These are phyloP conservation scores for Exobasidium rhododendri DNA, from an alignment of 1,284 basidiomycete species.

Conservation along the genomic window DNA sequence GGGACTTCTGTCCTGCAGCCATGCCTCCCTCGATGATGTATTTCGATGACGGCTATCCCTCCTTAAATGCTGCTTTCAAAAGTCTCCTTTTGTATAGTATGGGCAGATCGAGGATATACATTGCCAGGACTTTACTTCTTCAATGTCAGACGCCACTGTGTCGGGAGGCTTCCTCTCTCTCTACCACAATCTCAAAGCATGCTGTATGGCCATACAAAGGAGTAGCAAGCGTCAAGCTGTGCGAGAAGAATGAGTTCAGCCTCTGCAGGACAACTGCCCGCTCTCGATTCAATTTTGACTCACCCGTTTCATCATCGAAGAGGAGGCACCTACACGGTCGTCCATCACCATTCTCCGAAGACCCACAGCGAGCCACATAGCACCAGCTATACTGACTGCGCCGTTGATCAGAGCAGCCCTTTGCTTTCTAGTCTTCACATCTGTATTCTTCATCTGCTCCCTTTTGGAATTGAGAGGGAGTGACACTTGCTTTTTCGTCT, in stretches of 20 bases:
- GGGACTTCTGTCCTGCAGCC: too few relatives aligned
- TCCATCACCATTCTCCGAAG: not conserved
- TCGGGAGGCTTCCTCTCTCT: too few relatives aligned
- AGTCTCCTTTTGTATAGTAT: too few relatives aligned
- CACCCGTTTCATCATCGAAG: not conserved
- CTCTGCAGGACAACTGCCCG: not conserved
- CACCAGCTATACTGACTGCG: not conserved
- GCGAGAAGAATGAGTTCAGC: not conserved
- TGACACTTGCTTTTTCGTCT: not conserved
- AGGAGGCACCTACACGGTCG: not conserved
- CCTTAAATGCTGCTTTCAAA: too few relatives aligned
- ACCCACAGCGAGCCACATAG: not conserved
- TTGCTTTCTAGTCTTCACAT: not conserved
- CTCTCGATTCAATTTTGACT: too few relatives aligned
- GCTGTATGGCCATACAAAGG: conserved; percentile 5
- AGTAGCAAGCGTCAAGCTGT: conserved; percentile 13
- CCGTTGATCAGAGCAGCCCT: not conserved
- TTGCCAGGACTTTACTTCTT: too few relatives aligned
- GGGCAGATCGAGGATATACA: too few relatives aligned
- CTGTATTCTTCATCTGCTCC: not conserved
- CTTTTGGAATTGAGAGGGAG: not conserved
- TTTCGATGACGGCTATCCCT: too few relatives aligned
- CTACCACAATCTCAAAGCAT: too few relatives aligned
- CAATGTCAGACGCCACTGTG: too few relatives aligned
- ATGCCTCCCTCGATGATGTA: too few relatives aligned